These are phyloP conservation scores for Lactarius deliciosus DNA, from an alignment of 768 basidiomycete genomes.

Conservation along the genomic window DNA sequence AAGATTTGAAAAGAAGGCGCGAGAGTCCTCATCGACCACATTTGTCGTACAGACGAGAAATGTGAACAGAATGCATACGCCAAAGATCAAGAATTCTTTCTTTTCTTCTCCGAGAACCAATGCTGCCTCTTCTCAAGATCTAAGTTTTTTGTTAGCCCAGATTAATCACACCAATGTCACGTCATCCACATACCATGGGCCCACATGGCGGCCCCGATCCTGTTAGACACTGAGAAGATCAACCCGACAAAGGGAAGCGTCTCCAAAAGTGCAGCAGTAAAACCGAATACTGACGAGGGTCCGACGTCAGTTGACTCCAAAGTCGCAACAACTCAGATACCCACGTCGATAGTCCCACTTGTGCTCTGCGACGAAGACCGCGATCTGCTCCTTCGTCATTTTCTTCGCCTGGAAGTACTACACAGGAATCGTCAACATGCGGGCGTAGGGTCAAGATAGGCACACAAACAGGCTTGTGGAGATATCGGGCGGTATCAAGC, in stretches of 20 bases:
- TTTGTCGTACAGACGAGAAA: neutral
- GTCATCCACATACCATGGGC: conserved; percentile 61
- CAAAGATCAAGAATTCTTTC: neutral
- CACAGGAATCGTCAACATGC: neutral
- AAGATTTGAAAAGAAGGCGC: neutral
- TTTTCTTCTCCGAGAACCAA: conserved; percentile 41
- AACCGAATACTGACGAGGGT: conserved; percentile 67
- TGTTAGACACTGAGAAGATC: conserved; percentile 80
- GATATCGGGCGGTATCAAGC: conserved; percentile 60
- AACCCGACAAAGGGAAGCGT: conserved; percentile 79
- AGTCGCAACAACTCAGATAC: conserved; percentile 25
- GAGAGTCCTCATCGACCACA: no score
- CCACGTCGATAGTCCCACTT: conserved; percentile 85
- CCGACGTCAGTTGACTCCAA: neutral
- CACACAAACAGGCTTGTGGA: conserved; percentile 63
- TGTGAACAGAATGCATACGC: neutral
- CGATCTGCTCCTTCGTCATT: conserved; percentile 69
- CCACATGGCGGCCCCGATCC: conserved; percentile 95
- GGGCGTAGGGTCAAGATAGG: neutral
- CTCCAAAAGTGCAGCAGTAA: conserved; percentile 79
- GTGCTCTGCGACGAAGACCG: conserved; percentile 82
- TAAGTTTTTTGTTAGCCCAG: conserved; percentile 29
- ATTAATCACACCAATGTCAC: neutral
- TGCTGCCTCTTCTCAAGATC: conserved; percentile 64
- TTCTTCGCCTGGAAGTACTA: conserved; percentile 85